These are phyloP conservation scores for Podospora anserina DNA, from an alignment of 495 filamentous ascomycete species.

Conservation along the genomic window DNA sequence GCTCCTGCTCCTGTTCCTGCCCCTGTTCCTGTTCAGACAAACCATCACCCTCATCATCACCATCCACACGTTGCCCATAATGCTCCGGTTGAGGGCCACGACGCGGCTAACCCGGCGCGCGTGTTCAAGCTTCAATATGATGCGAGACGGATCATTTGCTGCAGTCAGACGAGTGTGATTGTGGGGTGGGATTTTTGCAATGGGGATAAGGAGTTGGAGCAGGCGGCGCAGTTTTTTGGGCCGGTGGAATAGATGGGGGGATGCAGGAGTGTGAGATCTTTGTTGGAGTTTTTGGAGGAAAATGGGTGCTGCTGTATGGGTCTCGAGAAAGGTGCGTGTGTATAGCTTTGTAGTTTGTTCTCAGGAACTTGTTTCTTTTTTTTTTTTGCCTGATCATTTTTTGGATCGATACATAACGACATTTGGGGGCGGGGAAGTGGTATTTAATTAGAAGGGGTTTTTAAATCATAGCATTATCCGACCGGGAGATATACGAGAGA, in stretches of 20 bases:
- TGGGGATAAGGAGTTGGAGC: constrained; percentile 77
- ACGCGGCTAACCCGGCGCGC: constrained; percentile 53
- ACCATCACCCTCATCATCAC: constrained; percentile 7
- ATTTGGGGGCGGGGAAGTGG: neutral
- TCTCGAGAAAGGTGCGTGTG: neutral
- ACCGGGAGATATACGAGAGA: too few relatives aligned
- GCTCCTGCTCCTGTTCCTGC: constrained; percentile 7
- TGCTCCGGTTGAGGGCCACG: constrained; percentile 31
- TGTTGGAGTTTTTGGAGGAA: neutral
- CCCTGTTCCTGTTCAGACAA: neutral
- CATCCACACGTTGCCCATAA: constrained; percentile 20
- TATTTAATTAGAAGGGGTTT: neutral
- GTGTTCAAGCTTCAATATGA: constrained; percentile 99
- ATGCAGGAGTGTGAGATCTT: neutral
- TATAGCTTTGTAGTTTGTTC: neutral
- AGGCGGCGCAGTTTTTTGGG: constrained; percentile 74
- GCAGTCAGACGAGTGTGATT: constrained; percentile 83
- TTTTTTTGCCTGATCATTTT: neutral
- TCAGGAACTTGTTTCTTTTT: neutral
- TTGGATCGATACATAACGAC: neutral
- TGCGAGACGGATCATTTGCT: constrained; percentile 88
- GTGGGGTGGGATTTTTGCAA: constrained; percentile 98
- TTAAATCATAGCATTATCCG: neutral
- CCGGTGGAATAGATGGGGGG: constrained; percentile 42
- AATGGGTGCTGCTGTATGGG: neutral